Evolutionary conservation across 2,329 filamentous ascomycete species (phyloP), one percentile per base, ranked within the genome.

Genomic region (Fusarium sp.): DNA sequence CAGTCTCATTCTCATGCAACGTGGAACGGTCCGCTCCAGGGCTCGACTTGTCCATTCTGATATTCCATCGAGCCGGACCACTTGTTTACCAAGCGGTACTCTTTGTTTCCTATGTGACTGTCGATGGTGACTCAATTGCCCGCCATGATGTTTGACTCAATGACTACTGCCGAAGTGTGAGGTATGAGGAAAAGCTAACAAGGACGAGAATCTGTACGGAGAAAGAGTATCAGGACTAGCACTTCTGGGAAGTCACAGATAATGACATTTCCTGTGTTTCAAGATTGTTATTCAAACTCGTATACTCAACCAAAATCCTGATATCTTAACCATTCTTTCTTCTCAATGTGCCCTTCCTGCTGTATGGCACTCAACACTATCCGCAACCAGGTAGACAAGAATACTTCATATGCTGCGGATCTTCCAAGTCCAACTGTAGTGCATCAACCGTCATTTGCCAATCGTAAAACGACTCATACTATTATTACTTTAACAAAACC

Each of bases 21-120:
- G 64, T 71, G 63, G 62, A 70, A 61, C 64, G 62, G 68, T 62
- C 54, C 64, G 54, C 58, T 56, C 41, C 45, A 60, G 52, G 56
- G 43, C 44, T 49, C 43, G 43, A 43, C 66, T 70, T 65, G 35
- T 33, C 56, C 44, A 30, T 59, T 53, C 33, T 51, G 39, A 37
- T 56, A 41, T 10, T 22, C 56, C 44, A 35, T 30, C 35, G 14
- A 57, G 37, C 48, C 54, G 57, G 41, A 47, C 45, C 33, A 47
- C 35, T 22, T 48, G 22, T 23, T 30, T 22, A 20, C 17, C 14
- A 54, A 46, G 51, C 48, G 60, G 47, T 25, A 48, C 49, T 19
- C 23, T 23, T 55, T 33, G 27, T 44, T 25, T 45, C 13, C 6
- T 45, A 3, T 45, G 25, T 30, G 17, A 51, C 37, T 3, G 17